Base-by-base conservation (phyloP, 2,329 filamentous ascomycete genomes). In the Colletotrichum sp. region DNA sequence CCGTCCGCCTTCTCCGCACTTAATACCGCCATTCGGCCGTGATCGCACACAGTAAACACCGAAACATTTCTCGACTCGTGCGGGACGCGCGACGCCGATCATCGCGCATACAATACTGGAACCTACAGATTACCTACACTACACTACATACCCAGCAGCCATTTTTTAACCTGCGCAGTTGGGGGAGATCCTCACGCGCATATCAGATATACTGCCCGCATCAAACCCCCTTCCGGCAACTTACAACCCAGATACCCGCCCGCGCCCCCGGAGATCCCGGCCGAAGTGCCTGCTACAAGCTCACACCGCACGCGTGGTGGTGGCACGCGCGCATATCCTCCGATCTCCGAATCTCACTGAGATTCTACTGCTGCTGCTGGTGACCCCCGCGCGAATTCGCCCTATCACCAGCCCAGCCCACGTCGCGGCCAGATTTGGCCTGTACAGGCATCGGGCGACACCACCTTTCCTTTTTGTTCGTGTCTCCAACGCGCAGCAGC, bases 31-130 rank as follows among this genome's bases (percentile, higher is more conserved):
- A 65, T 65, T 52, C 34, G 18, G 34, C 60, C 59, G 69, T 30
- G 39, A 65, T 60, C 70, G 57, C 63, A 52, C 48, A 73, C 70
- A 69, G 73, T 74, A 73, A 69, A 68, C 64, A 59, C 64, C 48
- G 64, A 59, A 65, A 69, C 55, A 34, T 52, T 52, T 52, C 34
- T 48, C 26, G n/a, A 48, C 57, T 63, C 55, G 63, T 66, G 39
- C 30, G 21, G 24, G 30, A 34, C 63, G 43, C 70, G 64, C 70
- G 63, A 73, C 65, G 71, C 65, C 74, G 59, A 74, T 68, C 70
- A 57, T 76, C 59, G 34, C 48, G 39, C 26, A 64, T 12, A 48
- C 43, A 52, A 7, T 52, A 21, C 43, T 52, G 43, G 43, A 52
- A 52, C 43, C 43, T 52, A 52, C n/a, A 52, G n/a, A 21, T 52